These are phyloP conservation scores for Colletotrichum eremochloae DNA, from an alignment of 2,329 filamentous ascomycete species.

Conservation along the genomic window DNA sequence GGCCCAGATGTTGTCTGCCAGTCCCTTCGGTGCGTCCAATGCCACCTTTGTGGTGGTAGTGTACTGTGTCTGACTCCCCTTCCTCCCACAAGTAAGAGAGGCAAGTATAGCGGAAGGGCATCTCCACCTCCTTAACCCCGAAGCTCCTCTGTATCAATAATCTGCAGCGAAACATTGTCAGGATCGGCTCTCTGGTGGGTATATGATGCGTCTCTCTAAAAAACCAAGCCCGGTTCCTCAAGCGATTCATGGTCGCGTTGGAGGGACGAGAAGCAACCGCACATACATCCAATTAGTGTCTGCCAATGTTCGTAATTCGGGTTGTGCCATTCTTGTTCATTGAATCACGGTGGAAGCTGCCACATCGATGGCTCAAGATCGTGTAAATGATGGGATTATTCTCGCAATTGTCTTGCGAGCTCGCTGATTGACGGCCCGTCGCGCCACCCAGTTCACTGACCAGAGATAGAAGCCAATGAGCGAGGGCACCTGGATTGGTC, in stretches of 20 bases:
- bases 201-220: background rate
- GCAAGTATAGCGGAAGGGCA: background rate
- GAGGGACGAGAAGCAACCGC: too few relatives aligned
- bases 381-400: background rate
- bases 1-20: background rate
- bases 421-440: background rate
- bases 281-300: too few relatives aligned
- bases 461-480: background rate
- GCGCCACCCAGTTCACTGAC: background rate
- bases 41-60: background rate
- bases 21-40: background rate
- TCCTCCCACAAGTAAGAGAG: background rate
- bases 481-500: background rate
- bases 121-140: background rate
- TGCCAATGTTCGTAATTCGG: too few relatives aligned
- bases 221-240: background rate
- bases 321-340: too few relatives aligned
- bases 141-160: background rate
- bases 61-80: slow-evolving; percentile 2
- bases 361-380: too few relatives aligned
- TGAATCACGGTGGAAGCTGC: too few relatives aligned
- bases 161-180: background rate
- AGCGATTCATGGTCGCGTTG: background rate
- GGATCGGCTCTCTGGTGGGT: background rate
- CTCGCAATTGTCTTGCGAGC: background rate